Percentiles rank a stretch among this genome's conserved stretches.
These are phyloP conservation scores for Arachnopeziza araneosa DNA, from an alignment of 2,329 filamentous ascomycete species.

Conservation along the genomic window DNA sequence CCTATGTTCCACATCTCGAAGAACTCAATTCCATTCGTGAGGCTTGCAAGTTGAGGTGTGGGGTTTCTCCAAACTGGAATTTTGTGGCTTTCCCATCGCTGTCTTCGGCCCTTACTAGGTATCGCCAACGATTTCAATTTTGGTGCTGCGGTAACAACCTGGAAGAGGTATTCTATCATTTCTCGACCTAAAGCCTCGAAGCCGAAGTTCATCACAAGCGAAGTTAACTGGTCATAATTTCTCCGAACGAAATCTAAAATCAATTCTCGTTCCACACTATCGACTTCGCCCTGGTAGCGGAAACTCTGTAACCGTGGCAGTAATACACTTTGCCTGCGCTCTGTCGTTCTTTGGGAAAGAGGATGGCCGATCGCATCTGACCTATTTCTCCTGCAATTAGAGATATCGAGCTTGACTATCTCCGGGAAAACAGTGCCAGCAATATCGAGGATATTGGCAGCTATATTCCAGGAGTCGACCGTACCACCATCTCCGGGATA, in stretches of 20 bases:
- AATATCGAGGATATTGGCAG: background rate
- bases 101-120: background rate
- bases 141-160: background rate
- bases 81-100: background rate
- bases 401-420: background rate
- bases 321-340: background rate
- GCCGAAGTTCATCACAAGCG: background rate
- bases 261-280: background rate
- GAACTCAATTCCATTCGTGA: background rate
- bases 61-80: conserved; percentile 1
- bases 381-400: background rate
- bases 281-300: background rate
- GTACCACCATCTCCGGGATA: background rate
- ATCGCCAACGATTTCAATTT: background rate
- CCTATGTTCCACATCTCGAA: conserved; percentile 5
- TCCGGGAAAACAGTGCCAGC: background rate
- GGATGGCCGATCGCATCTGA: background rate
- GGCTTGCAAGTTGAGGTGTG: background rate
- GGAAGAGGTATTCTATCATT: background rate
- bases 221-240: conserved; percentile 1
- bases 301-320: background rate
- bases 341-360: background rate
- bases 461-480: background rate
- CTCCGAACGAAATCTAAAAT: conserved; percentile 2
- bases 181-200: background rate